Percentiles rank a stretch among this genome's conserved stretches.
These are phyloP conservation scores for Annona squamosa DNA, from an alignment of 164 flowering plant genomes.

Conservation along the genomic window DNA sequence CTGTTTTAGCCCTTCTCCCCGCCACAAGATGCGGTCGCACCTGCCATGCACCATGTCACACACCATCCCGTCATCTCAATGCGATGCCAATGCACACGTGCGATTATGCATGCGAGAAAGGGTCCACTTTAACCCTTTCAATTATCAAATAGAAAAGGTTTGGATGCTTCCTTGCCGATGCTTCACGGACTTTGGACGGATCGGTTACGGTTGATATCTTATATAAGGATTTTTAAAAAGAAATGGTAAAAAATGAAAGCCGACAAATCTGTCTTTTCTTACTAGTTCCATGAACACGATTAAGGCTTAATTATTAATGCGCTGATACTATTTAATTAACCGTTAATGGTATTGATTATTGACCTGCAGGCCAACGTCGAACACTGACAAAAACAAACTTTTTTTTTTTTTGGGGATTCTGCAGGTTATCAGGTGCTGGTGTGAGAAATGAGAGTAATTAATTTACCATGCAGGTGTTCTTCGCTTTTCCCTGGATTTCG, in stretches of 20 bases:
- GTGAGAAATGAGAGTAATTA: background rate
- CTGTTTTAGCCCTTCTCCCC: conserved; percentile 71
- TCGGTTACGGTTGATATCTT: background rate
- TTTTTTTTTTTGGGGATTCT: too few relatives aligned
- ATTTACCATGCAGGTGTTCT: conserved; percentile 83
- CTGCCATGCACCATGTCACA: conserved; percentile 24
- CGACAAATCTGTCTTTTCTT: background rate
- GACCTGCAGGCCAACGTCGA: too few relatives aligned
- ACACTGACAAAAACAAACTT: too few relatives aligned
- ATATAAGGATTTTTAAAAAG: background rate
- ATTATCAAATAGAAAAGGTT: too few relatives aligned
- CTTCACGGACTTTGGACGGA: background rate
- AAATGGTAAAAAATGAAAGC: background rate
- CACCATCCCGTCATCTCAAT: background rate
- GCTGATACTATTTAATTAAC: background rate
- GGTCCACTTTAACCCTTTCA: too few relatives aligned
- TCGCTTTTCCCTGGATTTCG: conserved; percentile 45
- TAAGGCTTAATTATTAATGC: background rate
- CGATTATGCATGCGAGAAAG: too few relatives aligned
- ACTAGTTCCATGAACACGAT: background rate
- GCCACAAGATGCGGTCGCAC: conserved; percentile 91
- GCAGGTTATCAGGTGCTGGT: too few relatives aligned
- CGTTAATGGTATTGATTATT: background rate
- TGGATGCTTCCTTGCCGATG: too few relatives aligned
- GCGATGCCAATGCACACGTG: background rate